Percentiles rank a stretch among this genome's conserved stretches.
Evolutionary conservation across 768 basidiomycete species (phyloP).

Genomic region (Tricholoma flavovirens): DNA sequence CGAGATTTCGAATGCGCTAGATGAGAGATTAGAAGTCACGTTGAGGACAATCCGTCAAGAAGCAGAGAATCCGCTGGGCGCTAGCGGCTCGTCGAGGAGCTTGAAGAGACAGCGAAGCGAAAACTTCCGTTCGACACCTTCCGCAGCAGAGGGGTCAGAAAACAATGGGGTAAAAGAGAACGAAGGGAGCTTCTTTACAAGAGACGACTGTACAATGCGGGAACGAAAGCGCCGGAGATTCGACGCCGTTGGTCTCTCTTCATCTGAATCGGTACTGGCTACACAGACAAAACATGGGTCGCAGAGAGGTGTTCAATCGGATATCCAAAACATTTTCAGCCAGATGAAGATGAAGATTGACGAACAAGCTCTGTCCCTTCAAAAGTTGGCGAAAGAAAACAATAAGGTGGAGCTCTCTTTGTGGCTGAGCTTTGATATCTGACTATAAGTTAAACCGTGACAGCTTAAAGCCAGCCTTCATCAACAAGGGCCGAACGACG

Average conservation of each 20-base stretch:
- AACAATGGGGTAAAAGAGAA: not conserved
- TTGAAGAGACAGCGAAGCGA: conserved; percentile 2
- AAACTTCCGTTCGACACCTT: not conserved
- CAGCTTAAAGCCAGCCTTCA: not conserved
- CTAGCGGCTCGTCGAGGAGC: not conserved
- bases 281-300: conserved; percentile 3
- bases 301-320: conserved; percentile 8
- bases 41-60: conserved; percentile 24
- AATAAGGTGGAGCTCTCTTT: conserved; percentile 28
- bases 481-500: too few species aligned
- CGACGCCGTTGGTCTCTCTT: not conserved
- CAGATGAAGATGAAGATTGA: conserved; percentile 47
- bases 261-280: conserved; percentile 1
- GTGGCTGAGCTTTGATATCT: not conserved
- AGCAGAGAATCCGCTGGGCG: conserved; percentile 7
- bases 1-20: conserved; percentile 36
- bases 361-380: conserved; percentile 39
- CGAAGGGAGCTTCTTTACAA: conserved; percentile 1
- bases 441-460: not conserved
- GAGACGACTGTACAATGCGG: conserved; percentile 6
- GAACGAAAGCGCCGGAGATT: conserved; percentile 25
- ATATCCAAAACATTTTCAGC: conserved; percentile 27
- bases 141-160: not conserved
- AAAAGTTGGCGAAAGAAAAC: conserved; percentile 41
- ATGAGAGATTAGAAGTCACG: conserved; percentile 26